Conservation (phyloP, 208 protist genomes). For the Trypanosomatidae sp. region DNA sequence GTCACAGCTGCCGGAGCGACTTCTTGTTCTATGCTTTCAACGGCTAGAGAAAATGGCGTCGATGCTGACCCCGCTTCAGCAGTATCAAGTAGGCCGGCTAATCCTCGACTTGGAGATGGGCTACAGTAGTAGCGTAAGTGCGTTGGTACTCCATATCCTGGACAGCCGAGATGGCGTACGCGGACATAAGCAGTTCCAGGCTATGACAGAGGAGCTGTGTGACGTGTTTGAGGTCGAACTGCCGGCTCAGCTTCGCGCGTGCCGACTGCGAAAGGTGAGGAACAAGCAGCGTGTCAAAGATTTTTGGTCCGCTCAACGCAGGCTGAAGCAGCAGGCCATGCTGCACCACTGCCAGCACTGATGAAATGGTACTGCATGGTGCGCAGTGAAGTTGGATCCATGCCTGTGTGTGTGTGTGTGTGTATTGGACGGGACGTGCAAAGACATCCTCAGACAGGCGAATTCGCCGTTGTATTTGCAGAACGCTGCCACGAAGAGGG, state of each 20-base stretch:
- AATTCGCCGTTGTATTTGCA: background rate
- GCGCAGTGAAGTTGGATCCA: background rate
- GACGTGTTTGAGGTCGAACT: conserved; percentile 80
- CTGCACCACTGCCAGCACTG: conserved; percentile 2
- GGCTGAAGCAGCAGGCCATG: conserved; percentile 1
- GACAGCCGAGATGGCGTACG: conserved; percentile 69
- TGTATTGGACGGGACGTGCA: background rate
- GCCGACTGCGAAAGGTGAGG: conserved; percentile 47
- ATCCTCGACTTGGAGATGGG: conserved; percentile 82
- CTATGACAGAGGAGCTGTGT: conserved; percentile 68
- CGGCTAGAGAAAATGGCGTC: conserved; percentile 59
- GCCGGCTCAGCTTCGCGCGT: conserved; percentile 42
- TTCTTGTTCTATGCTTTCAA: conserved; percentile 57
- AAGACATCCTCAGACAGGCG: background rate
- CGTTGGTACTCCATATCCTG: conserved; percentile 64
- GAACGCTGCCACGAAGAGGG: background rate
- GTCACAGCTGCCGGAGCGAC: conserved; percentile 30
- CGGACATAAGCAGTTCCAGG: conserved; percentile 31
- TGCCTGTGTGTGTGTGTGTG: background rate
- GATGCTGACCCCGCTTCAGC: conserved; percentile 43
- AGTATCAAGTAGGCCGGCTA: conserved; percentile 55
- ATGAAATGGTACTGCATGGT: background rate
- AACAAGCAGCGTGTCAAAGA: conserved; percentile 38
- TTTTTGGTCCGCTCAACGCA: conserved; percentile 30
- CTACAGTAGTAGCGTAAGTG: conserved; percentile 60